phyloP scores from a whole-genome alignment of 192 early-diverging fungal species.

The Gaertneriomyces sp. region DNA sequence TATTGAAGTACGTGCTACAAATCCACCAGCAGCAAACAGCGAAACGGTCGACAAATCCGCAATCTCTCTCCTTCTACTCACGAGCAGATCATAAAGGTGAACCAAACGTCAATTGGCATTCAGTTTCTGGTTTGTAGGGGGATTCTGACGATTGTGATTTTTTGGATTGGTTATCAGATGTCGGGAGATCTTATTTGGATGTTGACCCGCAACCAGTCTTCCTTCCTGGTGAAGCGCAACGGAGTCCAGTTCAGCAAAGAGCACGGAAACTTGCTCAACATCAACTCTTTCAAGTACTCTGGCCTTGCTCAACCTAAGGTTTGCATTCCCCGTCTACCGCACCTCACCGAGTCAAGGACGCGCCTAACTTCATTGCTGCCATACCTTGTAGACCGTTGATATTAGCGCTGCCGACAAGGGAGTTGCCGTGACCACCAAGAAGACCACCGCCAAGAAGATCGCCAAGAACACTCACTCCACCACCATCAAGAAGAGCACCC shows the following conservation, averaged over 20 bases:
- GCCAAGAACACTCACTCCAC: conserved; percentile 49
- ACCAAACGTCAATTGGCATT: too few species aligned
- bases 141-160: too few species aligned
- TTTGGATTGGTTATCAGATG: conserved; percentile 10
- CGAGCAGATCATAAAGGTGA: too few species aligned
- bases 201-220: conserved; percentile 69
- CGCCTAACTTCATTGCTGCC: not conserved
- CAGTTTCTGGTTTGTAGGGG: too few species aligned
- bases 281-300: conserved; percentile 79
- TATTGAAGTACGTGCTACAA: too few species aligned
- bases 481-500: conserved; percentile 55
- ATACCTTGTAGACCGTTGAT: conserved; percentile 52
- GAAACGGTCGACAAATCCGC: too few species aligned
- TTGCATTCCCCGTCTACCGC: not conserved
- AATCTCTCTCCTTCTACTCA: too few species aligned
- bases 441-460: conserved; percentile 54
- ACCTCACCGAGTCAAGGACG: not conserved
- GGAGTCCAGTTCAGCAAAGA: conserved; percentile 71
- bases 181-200: conserved; percentile 32
- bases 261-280: conserved; percentile 72
- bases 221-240: conserved; percentile 79
- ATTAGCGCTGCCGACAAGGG: conserved; percentile 61
- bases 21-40: too few species aligned
- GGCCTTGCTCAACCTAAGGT: conserved; percentile 76
- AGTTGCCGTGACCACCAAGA: conserved; percentile 59